Conservation (phyloP, 2,329 filamentous ascomycete genomes). For the Exophiala oligosperma region DNA sequence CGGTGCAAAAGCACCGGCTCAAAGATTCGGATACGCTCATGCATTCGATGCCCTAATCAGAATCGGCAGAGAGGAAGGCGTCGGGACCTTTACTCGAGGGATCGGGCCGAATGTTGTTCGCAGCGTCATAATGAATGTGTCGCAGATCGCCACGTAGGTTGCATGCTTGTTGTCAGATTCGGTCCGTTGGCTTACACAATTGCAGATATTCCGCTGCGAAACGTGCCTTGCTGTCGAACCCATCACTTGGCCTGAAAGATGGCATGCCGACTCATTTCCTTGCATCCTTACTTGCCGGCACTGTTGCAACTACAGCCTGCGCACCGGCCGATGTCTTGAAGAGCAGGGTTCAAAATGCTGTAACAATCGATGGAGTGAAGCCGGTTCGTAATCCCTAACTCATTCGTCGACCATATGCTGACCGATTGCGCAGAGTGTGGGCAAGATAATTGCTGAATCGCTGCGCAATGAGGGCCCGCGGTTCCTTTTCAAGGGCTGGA, state of each 20-base stretch:
- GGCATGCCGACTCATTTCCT: constrained; percentile 22
- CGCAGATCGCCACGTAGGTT: constrained; percentile 22
- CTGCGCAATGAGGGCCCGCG: constrained; percentile 19
- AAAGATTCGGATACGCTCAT: constrained; percentile 20
- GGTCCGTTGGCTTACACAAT: neutral
- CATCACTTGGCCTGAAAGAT: constrained; percentile 14
- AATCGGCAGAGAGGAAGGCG: constrained; percentile 20
- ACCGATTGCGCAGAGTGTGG: constrained; percentile 13
- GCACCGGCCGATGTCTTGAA: constrained; percentile 23
- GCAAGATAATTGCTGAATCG: constrained; percentile 17
- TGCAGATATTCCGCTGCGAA: constrained; percentile 23
- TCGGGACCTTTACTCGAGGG: constrained; percentile 19
- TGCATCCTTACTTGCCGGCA: constrained; percentile 20
- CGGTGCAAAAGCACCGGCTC: constrained; percentile 16
- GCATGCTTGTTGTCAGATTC: neutral
- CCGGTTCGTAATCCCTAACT: constrained; percentile 7
- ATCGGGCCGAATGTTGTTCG: constrained; percentile 20
- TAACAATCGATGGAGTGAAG: constrained; percentile 15
- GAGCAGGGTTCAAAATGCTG: constrained; percentile 22
- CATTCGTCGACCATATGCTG: neutral
- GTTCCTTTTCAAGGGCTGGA: constrained; percentile 22
- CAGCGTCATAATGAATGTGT: constrained; percentile 25
- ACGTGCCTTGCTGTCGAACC: constrained; percentile 16
- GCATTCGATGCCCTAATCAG: constrained; percentile 17
- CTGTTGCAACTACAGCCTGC: constrained; percentile 22